Conservation (phyloP, 2,329 filamentous ascomycete genomes). For the Didymella segeticola region DNA sequence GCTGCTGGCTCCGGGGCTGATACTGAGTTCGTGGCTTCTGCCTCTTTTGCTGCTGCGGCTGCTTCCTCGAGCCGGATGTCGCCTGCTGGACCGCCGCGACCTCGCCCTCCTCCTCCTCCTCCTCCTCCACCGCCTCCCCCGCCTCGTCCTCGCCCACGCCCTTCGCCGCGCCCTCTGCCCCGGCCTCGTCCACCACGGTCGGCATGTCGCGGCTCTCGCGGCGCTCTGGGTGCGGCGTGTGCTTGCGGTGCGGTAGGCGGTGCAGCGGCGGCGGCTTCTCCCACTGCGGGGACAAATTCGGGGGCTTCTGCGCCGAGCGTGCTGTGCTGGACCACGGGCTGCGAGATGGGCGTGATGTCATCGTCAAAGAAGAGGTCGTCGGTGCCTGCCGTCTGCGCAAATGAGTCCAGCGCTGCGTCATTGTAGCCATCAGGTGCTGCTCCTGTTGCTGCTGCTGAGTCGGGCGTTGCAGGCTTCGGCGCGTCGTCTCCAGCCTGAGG, state of each 20-base stretch:
- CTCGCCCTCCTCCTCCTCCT: slow-evolving; percentile 31
- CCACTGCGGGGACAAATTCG: slow-evolving; percentile 28
- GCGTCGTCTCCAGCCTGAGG: slow-evolving; percentile 26
- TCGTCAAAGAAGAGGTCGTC: slow-evolving; percentile 61
- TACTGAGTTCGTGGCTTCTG: not conserved
- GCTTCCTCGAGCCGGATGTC: slow-evolving; percentile 17
- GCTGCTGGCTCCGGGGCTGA: slow-evolving; percentile 26
- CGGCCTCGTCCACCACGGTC: slow-evolving; percentile 38
- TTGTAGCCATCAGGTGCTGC: slow-evolving; percentile 30
- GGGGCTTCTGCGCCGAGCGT: slow-evolving; percentile 28
- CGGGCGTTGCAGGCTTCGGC: slow-evolving; percentile 6
- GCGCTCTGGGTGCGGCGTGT: slow-evolving; percentile 29
- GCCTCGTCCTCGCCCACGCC: slow-evolving; percentile 34
- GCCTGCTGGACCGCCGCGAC: slow-evolving; percentile 9
- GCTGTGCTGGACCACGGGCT: slow-evolving; percentile 49
- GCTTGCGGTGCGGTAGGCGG: slow-evolving; percentile 31
- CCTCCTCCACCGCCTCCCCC: slow-evolving; percentile 35
- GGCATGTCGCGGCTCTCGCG: slow-evolving; percentile 38
- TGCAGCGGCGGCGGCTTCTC: slow-evolving; percentile 25
- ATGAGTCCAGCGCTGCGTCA: slow-evolving; percentile 50
- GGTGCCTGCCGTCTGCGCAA: slow-evolving; percentile 58
- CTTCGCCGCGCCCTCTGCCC: slow-evolving; percentile 32
- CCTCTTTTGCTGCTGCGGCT: slow-evolving; percentile 1
- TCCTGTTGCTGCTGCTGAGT: slow-evolving; percentile 4
- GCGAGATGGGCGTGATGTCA: slow-evolving; percentile 56